Evolutionary conservation across 495 filamentous ascomycete species (phyloP).

Genomic region (Podospora fimiseda): DNA sequence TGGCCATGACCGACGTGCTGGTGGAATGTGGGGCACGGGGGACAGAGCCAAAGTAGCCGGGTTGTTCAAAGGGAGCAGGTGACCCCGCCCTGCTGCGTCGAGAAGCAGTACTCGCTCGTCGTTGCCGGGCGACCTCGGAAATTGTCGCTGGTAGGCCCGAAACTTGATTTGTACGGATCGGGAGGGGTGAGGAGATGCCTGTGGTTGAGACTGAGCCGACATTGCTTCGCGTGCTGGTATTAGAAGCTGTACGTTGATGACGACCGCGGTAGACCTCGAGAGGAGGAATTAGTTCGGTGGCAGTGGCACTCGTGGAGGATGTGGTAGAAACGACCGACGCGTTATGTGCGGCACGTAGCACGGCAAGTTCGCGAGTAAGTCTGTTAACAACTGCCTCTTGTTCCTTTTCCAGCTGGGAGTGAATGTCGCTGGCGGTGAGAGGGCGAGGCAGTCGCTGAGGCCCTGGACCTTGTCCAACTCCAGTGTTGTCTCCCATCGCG

Average conservation of each 20-base stretch:
- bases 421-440: constrained; percentile 77
- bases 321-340: constrained; percentile 74
- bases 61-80: constrained; percentile 14
- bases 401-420: constrained; percentile 82
- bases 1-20: constrained; percentile 13
- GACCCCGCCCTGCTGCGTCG: constrained; percentile 37
- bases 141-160: constrained; percentile 10
- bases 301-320: constrained; percentile 55
- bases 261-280: constrained; percentile 28
- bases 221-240: constrained; percentile 49
- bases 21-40: not conserved
- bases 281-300: constrained; percentile 29
- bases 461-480: constrained; percentile 56
- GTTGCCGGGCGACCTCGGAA: constrained; percentile 30
- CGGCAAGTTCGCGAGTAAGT: constrained; percentile 74
- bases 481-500: constrained; percentile 47
- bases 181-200: constrained; percentile 28
- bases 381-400: constrained; percentile 96
- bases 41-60: not conserved
- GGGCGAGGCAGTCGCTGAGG: constrained; percentile 77
- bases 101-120: constrained; percentile 41
- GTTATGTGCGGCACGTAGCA: constrained; percentile 72
- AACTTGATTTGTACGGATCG: constrained; percentile 26
- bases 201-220: constrained; percentile 30
- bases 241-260: constrained; percentile 41